Conservation (phyloP, 371 early-diverging fungal genomes). For the Polyrhizophydium stewartii region DNA sequence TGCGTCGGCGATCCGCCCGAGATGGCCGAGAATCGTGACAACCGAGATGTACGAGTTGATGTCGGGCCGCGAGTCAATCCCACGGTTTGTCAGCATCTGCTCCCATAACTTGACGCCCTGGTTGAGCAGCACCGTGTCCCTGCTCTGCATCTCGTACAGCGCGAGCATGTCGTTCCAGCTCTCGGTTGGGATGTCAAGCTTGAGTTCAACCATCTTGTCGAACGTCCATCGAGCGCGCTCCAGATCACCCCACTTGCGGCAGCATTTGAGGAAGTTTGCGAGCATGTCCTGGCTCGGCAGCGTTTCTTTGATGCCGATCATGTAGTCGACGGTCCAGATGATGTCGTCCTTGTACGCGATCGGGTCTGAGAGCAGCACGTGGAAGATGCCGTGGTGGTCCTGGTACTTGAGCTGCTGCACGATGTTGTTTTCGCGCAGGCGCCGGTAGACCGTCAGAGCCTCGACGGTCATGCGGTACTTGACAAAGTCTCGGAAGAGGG, state of each 20-base stretch:
- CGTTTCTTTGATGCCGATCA: constrained; percentile 9
- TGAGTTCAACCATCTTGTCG: constrained; percentile 6
- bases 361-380: constrained; percentile 14
- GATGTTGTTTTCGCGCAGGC: constrained; percentile 15
- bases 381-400: constrained; percentile 23
- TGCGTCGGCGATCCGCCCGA: neutral
- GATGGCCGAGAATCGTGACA: constrained; percentile 9
- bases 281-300: constrained; percentile 5
- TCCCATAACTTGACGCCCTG: constrained; percentile 14
- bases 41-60: neutral
- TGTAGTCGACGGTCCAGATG: neutral
- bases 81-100: too few relatives aligned
- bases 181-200: neutral
- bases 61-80: neutral
- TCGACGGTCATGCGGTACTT: constrained; percentile 10
- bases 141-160: neutral
- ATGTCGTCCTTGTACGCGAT: constrained; percentile 11
- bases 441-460: constrained; percentile 12
- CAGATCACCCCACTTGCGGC: constrained; percentile 13
- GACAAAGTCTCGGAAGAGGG: constrained; percentile 16
- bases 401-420: constrained; percentile 16
- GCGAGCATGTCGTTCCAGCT: constrained; percentile 10
- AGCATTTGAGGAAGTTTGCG: constrained; percentile 8
- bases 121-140: constrained; percentile 1
- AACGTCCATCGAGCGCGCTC: constrained; percentile 6